A percentile compares a stretch with the other conserved stretches of the same genome.
Conservation (phyloP, 352 stramenopile genomes). For the Globisporangium viniferum region DNA sequence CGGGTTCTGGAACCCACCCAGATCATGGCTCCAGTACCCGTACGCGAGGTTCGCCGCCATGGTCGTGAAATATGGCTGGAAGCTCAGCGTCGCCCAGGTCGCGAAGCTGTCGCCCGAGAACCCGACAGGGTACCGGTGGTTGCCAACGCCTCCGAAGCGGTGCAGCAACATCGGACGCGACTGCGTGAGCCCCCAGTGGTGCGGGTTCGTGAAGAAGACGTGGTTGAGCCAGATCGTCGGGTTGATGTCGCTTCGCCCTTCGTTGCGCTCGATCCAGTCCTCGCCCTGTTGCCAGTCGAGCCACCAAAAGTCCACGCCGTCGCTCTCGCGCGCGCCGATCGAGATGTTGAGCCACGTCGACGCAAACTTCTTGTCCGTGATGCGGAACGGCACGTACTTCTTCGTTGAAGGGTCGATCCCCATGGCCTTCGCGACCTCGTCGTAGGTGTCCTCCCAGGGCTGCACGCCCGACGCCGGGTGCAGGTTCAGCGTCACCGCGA, state of each 20-base stretch:
- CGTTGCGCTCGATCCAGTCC: conserved; percentile 29
- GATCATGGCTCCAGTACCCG: conserved; percentile 48
- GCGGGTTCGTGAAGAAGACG: conserved; percentile 37
- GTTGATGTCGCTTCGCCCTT: conserved; percentile 31
- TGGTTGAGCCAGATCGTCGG: conserved; percentile 53
- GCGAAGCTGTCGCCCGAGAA: conserved; percentile 47
- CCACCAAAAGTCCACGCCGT: conserved; percentile 56
- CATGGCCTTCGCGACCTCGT: conserved; percentile 26
- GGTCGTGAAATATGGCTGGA: conserved; percentile 48
- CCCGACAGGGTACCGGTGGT: conserved; percentile 48
- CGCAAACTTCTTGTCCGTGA: conserved; percentile 30
- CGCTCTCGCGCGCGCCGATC: conserved; percentile 20
- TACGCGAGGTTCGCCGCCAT: conserved; percentile 48
- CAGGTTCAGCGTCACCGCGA: conserved; percentile 40
- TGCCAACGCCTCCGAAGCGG: conserved; percentile 47
- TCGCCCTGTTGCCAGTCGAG: conserved; percentile 63
- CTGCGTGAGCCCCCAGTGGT: conserved; percentile 21
- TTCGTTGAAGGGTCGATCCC: conserved; percentile 29
- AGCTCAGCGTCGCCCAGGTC: conserved; percentile 33
- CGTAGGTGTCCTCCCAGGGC: conserved; percentile 36
- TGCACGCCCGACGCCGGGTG: conserved; percentile 49
- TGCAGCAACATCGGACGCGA: conserved; percentile 37
- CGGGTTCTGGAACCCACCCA: conserved; percentile 33
- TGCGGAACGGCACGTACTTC: conserved; percentile 36
- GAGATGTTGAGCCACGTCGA: conserved; percentile 28